These are phyloP conservation scores for Acanthamoeba rhysodes DNA, from an alignment of 208 protist species.

Conservation along the genomic window DNA sequence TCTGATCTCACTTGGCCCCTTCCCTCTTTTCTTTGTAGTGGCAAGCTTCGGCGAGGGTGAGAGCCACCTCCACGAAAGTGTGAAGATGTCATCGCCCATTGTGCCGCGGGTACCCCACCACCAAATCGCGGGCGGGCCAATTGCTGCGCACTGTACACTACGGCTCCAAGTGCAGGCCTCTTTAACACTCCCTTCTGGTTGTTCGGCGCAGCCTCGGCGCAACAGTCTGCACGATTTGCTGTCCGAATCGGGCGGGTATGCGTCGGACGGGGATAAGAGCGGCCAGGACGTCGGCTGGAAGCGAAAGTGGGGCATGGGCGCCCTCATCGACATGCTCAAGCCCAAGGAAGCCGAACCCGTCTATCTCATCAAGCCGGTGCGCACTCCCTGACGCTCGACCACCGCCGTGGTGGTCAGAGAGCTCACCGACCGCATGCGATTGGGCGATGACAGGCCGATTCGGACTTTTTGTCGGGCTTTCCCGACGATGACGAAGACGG, in stretches of 20 bases:
- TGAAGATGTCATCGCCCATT: background rate
- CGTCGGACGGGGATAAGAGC: conserved; percentile 20
- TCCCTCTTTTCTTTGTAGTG: background rate
- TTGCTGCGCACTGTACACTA: background rate
- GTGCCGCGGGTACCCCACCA: background rate
- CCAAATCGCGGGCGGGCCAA: too few relatives aligned
- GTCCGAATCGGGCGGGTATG: background rate
- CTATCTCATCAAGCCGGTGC: conserved; percentile 72
- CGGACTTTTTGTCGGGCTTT: conserved; percentile 31
- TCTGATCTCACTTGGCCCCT: background rate
- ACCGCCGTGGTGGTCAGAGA: background rate
- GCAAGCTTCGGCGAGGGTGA: conserved; percentile 28
- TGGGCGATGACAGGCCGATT: background rate
- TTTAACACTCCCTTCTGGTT: background rate
- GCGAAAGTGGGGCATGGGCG: conserved; percentile 69
- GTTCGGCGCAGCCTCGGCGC: background rate
- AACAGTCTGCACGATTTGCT: conserved; percentile 32
- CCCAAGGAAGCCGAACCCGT: conserved; percentile 61
- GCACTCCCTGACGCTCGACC: background rate
- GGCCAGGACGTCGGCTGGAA: conserved; percentile 34
- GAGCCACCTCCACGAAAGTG: background rate
- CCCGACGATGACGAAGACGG: conserved; percentile 55
- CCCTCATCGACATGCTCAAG: conserved; percentile 75
- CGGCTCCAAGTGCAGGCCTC: background rate
- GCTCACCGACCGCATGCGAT: background rate